Evolutionary conservation across 2,329 filamentous ascomycete genomes (phyloP).

Genomic region (Paecilomyces niveus): DNA sequence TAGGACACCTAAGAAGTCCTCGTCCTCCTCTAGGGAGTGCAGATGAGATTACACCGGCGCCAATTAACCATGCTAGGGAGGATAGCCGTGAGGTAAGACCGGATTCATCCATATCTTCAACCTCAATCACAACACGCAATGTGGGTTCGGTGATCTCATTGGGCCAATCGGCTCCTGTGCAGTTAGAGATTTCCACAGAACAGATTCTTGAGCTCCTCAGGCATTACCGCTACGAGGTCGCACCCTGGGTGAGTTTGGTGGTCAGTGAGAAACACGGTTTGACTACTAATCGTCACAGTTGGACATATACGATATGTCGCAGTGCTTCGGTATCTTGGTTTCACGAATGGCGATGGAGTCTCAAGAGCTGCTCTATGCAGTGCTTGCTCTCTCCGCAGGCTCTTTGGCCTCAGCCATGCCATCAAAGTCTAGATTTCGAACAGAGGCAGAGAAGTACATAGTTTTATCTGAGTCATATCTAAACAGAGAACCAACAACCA

Average conservation of each 20-base stretch:
- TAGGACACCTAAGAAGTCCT: background rate
- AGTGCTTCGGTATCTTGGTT: constrained; percentile 35
- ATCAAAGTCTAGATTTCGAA: background rate
- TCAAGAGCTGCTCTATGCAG: background rate
- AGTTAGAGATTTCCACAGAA: background rate
- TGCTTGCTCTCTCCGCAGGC: background rate
- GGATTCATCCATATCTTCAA: background rate
- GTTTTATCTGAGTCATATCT: background rate
- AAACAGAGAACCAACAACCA: background rate
- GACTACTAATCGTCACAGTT: constrained; percentile 19
- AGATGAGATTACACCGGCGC: background rate
- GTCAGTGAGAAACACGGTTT: background rate
- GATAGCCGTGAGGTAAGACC: too few relatives aligned
- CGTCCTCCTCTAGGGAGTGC: background rate
- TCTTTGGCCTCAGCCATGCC: background rate
- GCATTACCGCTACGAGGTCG: constrained; percentile 41
- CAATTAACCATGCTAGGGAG: background rate
- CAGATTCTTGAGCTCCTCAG: constrained; percentile 31
- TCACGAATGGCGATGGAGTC: constrained; percentile 18
- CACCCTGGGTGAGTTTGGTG: constrained; percentile 37
- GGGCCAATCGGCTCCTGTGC: constrained; percentile 7
- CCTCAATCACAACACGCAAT: background rate
- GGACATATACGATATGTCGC: constrained; percentile 37
- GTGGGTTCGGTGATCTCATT: background rate
- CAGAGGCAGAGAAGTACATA: background rate